phyloP scores from a whole-genome alignment of 2,329 filamentous ascomycete genomes.

The Pseudocercospora musae region DNA sequence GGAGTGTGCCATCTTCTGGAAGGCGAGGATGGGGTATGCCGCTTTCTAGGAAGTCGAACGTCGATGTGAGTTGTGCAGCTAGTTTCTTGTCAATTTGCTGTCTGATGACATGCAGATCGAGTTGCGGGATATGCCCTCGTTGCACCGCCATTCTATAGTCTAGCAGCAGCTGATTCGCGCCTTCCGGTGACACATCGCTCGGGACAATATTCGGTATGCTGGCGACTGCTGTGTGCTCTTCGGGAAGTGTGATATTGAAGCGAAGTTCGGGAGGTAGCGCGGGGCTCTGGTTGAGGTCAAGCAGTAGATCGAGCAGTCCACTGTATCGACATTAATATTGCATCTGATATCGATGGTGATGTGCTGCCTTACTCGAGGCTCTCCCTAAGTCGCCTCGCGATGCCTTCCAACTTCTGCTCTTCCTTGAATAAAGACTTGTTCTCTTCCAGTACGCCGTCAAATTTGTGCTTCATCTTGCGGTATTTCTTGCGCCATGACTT shows the following conservation, averaged over 20 bases:
- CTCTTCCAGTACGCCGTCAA: conserved; percentile 73
- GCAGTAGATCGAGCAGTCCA: conserved; percentile 80
- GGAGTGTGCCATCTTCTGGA: conserved; percentile 23
- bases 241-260: conserved; percentile 66
- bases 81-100: conserved; percentile 32
- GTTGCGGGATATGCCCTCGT: conserved; percentile 29
- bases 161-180: conserved; percentile 30
- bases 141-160: conserved; percentile 38
- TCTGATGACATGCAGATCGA: conserved; percentile 33
- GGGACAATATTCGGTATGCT: conserved; percentile 49
- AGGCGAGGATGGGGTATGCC: conserved; percentile 39
- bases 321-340: conserved; percentile 46
- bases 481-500: conserved; percentile 71
- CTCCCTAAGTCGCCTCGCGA: conserved; percentile 78
- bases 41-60: conserved; percentile 40
- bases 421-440: conserved; percentile 78
- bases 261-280: conserved; percentile 24
- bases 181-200: conserved; percentile 34
- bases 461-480: conserved; percentile 78
- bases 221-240: conserved; percentile 66
- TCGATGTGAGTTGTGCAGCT: conserved; percentile 27
- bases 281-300: conserved; percentile 84
- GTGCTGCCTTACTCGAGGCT: conserved; percentile 76
- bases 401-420: conserved; percentile 75
- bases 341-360: neutral